These are phyloP conservation scores for Agroathelia rolfsii DNA, from an alignment of 1,284 basidiomycete species.

Conservation along the genomic window DNA sequence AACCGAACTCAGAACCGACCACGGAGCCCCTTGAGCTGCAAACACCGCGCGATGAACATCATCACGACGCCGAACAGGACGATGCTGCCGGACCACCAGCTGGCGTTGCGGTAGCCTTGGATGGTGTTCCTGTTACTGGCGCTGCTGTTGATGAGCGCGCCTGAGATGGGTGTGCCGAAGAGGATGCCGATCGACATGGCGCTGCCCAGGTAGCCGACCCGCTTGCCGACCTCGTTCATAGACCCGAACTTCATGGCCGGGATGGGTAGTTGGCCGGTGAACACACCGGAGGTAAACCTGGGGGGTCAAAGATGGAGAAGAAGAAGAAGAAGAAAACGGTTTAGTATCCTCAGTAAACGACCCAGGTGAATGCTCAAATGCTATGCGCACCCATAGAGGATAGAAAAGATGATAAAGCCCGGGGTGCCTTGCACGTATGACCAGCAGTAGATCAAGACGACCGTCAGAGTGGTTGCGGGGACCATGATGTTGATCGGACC, in stretches of 20 bases:
- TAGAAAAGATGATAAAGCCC: slow-evolving; percentile 32
- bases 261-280: slow-evolving; percentile 40
- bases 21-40: slow-evolving; percentile 18
- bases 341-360: no score
- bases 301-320: slow-evolving; percentile 1
- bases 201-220: slow-evolving; percentile 47
- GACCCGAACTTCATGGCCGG: slow-evolving; percentile 54
- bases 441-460: slow-evolving; percentile 47
- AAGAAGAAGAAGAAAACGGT: slow-evolving; percentile 8
- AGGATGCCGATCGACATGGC: slow-evolving; percentile 37
- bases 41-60: slow-evolving; percentile 15
- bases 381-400: slow-evolving; percentile 53
- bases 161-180: slow-evolving; percentile 48
- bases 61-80: slow-evolving; percentile 19
- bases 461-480: slow-evolving; percentile 39
- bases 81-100: slow-evolving; percentile 14
- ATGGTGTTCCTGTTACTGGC: slow-evolving; percentile 15
- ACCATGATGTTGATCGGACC: slow-evolving; percentile 48
- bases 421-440: slow-evolving; percentile 37
- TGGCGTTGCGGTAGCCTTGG: slow-evolving; percentile 11
- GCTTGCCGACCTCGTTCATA: slow-evolving; percentile 46
- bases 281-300: slow-evolving; percentile 46
- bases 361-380: no score
- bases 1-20: slow-evolving; percentile 22
- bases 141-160: slow-evolving; percentile 46